Conservation (phyloP, 805 yeast genomes). For the Cyberlindnera xishuangbannaensis region DNA sequence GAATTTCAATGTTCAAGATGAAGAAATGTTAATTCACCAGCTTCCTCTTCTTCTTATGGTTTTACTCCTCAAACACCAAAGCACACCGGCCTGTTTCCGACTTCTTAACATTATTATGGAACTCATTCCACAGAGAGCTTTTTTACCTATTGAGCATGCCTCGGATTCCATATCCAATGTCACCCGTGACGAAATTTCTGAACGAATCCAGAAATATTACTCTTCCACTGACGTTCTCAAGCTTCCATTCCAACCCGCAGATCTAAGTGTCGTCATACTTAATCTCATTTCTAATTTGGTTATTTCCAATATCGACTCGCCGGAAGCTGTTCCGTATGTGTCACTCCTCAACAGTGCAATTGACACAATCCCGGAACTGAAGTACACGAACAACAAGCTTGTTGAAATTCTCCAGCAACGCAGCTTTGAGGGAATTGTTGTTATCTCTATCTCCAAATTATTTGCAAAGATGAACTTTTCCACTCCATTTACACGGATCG, state of each 20-base stretch:
- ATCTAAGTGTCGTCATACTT: slow-evolving; percentile 38
- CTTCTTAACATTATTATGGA: slow-evolving; percentile 41
- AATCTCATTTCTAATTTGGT: slow-evolving; percentile 26
- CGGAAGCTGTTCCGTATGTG: slow-evolving; percentile 26
- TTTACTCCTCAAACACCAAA: slow-evolving; percentile 28
- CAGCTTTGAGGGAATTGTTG: slow-evolving; percentile 10
- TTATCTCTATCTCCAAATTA: slow-evolving; percentile 27
- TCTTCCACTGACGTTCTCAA: slow-evolving; percentile 21
- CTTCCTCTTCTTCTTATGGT: slow-evolving; percentile 63
- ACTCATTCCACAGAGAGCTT: slow-evolving; percentile 59
- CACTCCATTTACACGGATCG: slow-evolving; percentile 21
- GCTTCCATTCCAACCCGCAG: slow-evolving; percentile 38
- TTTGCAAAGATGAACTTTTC: slow-evolving; percentile 26
- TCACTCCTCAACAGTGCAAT: slow-evolving; percentile 32
- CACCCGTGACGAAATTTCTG: slow-evolving; percentile 20
- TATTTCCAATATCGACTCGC: slow-evolving; percentile 17
- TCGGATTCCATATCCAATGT: slow-evolving; percentile 11
- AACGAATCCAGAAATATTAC: slow-evolving; percentile 32
- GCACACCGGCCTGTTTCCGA: slow-evolving; percentile 29
- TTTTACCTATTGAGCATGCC: slow-evolving; percentile 46
- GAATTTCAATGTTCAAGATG: slow-evolving; percentile 74
- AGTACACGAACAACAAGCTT: slow-evolving; percentile 32
- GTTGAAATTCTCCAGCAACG: slow-evolving; percentile 20
- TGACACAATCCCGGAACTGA: slow-evolving; percentile 40
- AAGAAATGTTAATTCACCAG: slow-evolving; percentile 75